Base-by-base conservation (phyloP, 1,284 basidiomycete species). In the Fomitopsis betulina region DNA sequence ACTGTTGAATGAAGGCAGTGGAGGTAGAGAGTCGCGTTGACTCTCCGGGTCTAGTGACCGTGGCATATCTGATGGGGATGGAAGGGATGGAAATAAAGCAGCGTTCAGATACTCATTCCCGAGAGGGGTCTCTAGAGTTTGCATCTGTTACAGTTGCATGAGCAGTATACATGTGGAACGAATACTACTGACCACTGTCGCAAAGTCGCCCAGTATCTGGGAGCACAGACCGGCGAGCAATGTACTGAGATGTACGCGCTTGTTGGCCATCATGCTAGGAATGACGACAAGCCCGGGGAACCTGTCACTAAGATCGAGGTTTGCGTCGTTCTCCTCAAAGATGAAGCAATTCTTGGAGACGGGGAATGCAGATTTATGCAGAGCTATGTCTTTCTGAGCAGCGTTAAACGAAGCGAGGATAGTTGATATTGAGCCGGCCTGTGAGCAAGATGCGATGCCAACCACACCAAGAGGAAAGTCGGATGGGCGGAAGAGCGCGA, bases 201-300 rank as follows among this genome's bases (percentile, higher is more conserved):
- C 89, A 62, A 96, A 88, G 70, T 93, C 91, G 35, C 84, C 84
- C 32, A 96, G 77, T 49, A 96, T 85, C 61, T 89, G 85, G 35
- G 93, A 93, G 62, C 93, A 93, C 19, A 96, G 75, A 67, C 93
- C 92, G 15, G 91, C 92, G 50, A 96, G 74, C 30, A 96, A 74
- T n/a, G 91, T 92, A 32, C 89, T 88, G 54, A 96, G 81, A 72
- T 94, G 94, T 35, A 91, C 74, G 68, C 83, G 87, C 74, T 91
- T 91, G 67, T 91, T 89, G 33, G 85, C 83, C 83, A 91, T 89
- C 70, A 89, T 82, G 64, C 81, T 82, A 10, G 91, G 91, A 55
- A 94, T 89, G 43, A 90, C 78, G 27, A 88, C 81, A 27, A 93
- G 70, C 17, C 86, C 86, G 12, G 84, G 79, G n/a, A 83, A 71